Base-by-base conservation (phyloP, 148 eudicot genomes). In the Chenopodium album region DNA sequence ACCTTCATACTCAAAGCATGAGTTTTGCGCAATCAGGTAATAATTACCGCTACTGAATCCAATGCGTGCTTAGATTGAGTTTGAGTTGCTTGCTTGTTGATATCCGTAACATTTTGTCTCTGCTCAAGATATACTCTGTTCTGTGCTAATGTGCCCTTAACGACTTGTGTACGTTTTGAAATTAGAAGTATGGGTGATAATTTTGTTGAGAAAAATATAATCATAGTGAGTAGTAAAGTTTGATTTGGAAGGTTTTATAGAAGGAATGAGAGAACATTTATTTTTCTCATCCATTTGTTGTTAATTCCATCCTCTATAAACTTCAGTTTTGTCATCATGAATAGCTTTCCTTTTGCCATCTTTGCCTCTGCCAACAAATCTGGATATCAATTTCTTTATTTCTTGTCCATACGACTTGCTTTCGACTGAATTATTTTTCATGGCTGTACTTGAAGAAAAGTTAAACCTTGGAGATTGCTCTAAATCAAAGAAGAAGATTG, bases 21-120 rank as follows among this genome's bases (percentile, higher is more conserved):
- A 69, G 80, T 65, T 79, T 83, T 54, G 34, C 78, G 32, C 85
- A 84, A 62, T 81, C 87, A 85, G 90, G 93, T 90, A 82, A 64
- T 50, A 28, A 50, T 52, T 11, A 7, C 54, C 77, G 29, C 47
- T 12, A 47, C 20, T 47, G 14, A 46, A 26, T 76, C 47, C 29
- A 6, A 4, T 56, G 44, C 54, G 16, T 56, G 14, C 72, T 48
- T 56, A 22, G 22, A 54, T 54, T 77, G 28, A 47, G 54, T 60
- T 26, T 37, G 31, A 13, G 65, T 73, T 48, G 66, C 31, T 73
- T 83, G 7, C n/a, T 78, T 56, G 73, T 28, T 65, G 26, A 72
- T 73, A 5, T 41, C 54, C 50, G 50, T 17, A 65, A 54, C 72
- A 52, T 9, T 9, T 65, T 20, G 64, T 82, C 60, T 77, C 23